Base-by-base conservation (phyloP, 495 filamentous ascomycete genomes). In the Cetradonia linearis region DNA sequence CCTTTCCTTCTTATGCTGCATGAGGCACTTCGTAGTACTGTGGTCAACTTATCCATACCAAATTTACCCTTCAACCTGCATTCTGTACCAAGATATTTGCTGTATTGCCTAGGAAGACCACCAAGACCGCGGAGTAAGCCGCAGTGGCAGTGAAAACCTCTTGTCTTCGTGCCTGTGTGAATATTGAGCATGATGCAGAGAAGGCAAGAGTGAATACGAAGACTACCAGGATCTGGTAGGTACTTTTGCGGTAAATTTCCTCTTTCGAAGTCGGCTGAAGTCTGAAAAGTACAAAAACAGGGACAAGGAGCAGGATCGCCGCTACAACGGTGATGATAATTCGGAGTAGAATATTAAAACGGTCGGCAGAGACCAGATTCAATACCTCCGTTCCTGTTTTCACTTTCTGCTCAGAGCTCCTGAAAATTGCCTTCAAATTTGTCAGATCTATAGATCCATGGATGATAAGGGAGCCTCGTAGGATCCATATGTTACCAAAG, bases 61-160 rank as follows among this genome's bases (percentile, higher is more conserved):
- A 46, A 23, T 10, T 11, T 3, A 25, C 20, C 8, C 20, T 2
- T 46, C 11, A 25, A 0, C 9, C 7, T 25, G 7, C 3, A 23
- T 11, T 10, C 7, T 46, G 20, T 1, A 46, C 20, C 42, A 59
- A 28, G 16, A 59, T 33, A 3, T 59, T 18, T 31, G 34, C 18
- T 13, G 60, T 60, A 46, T 61, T 66, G 11, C 62, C 66, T 30
- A 67, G 50, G 38, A 70, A 70, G 3, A 71, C 63, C 0, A 70
- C 66, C 23, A 71, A 57, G 2, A 71, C 64, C 3, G 68, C 69
- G 6, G 54, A 65, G 37, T 69, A 71, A 0, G 66, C 69, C 1
- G 68, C 66, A 2, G 66, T 70, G 0, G 63, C 68, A 1, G 49
- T 54, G 18, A 70, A 66, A 7, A 70, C 63, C 54, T 71, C 66